A percentile compares a stretch with the other conserved stretches of the same genome.
phyloP scores from a whole-genome alignment of 2,329 filamentous ascomycete species.

The Paecilomyces sp. region DNA sequence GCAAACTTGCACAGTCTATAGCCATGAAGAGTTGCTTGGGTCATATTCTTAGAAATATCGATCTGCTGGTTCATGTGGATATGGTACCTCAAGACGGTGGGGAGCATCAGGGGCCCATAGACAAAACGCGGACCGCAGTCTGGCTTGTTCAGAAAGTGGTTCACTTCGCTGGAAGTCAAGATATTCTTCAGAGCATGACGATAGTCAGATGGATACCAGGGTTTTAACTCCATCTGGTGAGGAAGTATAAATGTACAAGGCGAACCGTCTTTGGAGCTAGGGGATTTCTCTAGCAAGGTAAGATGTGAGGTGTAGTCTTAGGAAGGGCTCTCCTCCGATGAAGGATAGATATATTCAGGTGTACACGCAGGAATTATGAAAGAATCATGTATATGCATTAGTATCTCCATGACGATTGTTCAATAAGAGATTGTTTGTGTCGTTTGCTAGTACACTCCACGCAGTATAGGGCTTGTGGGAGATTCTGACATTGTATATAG shows the following conservation, averaged over 20 bases:
- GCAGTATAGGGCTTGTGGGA: background rate
- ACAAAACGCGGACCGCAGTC: constrained; percentile 18
- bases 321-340: background rate
- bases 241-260: background rate
- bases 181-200: constrained; percentile 14
- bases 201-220: constrained; percentile 18
- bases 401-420: background rate
- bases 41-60: constrained; percentile 18
- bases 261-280: background rate
- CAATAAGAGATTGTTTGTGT: background rate
- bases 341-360: background rate
- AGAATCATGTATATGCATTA: background rate
- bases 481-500: background rate
- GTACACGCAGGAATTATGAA: background rate
- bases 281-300: background rate
- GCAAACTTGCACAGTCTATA: constrained; percentile 17
- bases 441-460: background rate
- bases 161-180: constrained; percentile 13
- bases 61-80: constrained; percentile 11
- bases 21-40: constrained; percentile 15
- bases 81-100: constrained; percentile 21
- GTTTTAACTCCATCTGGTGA: constrained; percentile 13
- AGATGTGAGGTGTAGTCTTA: background rate
- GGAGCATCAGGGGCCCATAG: constrained; percentile 22
- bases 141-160: constrained; percentile 9